Base-by-base conservation (phyloP, 345 rosid species). In the Melastoma malabathricum region DNA sequence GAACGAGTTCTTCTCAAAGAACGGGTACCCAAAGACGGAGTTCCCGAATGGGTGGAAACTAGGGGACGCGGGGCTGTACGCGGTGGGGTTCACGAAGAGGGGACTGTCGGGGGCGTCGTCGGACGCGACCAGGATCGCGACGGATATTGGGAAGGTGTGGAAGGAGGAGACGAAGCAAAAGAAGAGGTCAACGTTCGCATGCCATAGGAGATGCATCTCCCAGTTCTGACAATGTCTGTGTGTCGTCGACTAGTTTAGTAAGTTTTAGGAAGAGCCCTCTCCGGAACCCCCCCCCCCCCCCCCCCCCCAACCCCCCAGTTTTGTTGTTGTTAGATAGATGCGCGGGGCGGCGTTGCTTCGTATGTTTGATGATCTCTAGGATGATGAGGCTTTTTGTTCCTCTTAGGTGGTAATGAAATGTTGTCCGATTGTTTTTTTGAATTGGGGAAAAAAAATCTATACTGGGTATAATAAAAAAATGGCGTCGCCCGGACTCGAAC, bases 401-500 rank as follows among this genome's bases (percentile, higher is more conserved):
- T 22, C 25, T 4, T 7, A 12, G 41, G 41, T 34, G 10, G 41
- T 2, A 6, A 31, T 31, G 41, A 34, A 34, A 34, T n/a, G n/a
- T n/a, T n/a, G n/a, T n/a, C n/a, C n/a, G n/a, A n/a, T n/a, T n/a
- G n/a, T n/a, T n/a, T n/a, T n/a, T n/a, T n/a, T n/a, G n/a, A n/a
- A n/a, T n/a, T n/a, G n/a, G 25, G 25, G 25, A 4, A 22, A 22
- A 22, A 22, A n/a, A n/a, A n/a, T n/a, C n/a, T n/a, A n/a, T n/a
- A n/a, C n/a, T n/a, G n/a, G n/a, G n/a, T n/a, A n/a, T n/a, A n/a
- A n/a, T 6, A 10, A 4, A 29, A 27, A 27, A 27, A 27, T 88
- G 82, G 88, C 89, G 70, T 84, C 90, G 77, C 90, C 90, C 86
- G 85, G 84, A 51, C 56, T 88, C 72, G 90, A 88, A 88, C 82